phyloP scores from a whole-genome alignment of 768 basidiomycete species.

The Boletus tylopilopsis region DNA sequence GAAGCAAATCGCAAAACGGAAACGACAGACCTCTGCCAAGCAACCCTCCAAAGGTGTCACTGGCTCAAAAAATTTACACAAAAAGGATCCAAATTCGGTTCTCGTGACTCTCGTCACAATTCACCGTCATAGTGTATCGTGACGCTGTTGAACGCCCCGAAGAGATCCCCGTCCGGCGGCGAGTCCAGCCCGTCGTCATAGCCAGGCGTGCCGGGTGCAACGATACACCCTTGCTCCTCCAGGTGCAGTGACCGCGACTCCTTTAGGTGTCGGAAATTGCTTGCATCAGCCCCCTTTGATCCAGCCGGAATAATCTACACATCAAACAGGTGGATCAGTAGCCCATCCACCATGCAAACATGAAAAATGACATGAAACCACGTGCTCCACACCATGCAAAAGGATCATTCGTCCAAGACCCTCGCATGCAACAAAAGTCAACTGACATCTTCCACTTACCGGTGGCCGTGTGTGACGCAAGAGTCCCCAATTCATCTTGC shows the following conservation, averaged over 20 bases:
- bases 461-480: slow-evolving; percentile 90
- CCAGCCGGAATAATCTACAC: slow-evolving; percentile 71
- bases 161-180: slow-evolving; percentile 59
- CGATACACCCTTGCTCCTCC: slow-evolving; percentile 54
- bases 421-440: neutral
- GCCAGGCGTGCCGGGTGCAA: slow-evolving; percentile 37
- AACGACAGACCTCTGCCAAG: slow-evolving; percentile 19
- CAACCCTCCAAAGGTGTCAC: slow-evolving; percentile 1
- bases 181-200: slow-evolving; percentile 43
- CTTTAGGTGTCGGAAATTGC: slow-evolving; percentile 87
- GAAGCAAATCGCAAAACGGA: slow-evolving; percentile 4
- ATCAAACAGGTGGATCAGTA: slow-evolving; percentile 23
- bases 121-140: slow-evolving; percentile 86
- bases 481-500: slow-evolving; percentile 94
- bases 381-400: slow-evolving; percentile 6
- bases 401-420: neutral
- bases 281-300: slow-evolving; percentile 76
- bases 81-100: slow-evolving; percentile 1
- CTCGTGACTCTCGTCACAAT: slow-evolving; percentile 19
- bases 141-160: slow-evolving; percentile 87
- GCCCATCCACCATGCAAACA: slow-evolving; percentile 15
- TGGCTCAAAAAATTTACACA: slow-evolving; percentile 6
- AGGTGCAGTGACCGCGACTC: slow-evolving; percentile 91
- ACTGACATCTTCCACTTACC: slow-evolving; percentile 44
- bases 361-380: slow-evolving; percentile 12